Evolutionary conservation across 2,329 filamentous ascomycete species (phyloP), one percentile per base, ranked within the genome.

Genomic region (Davidsoniella virescens): DNA sequence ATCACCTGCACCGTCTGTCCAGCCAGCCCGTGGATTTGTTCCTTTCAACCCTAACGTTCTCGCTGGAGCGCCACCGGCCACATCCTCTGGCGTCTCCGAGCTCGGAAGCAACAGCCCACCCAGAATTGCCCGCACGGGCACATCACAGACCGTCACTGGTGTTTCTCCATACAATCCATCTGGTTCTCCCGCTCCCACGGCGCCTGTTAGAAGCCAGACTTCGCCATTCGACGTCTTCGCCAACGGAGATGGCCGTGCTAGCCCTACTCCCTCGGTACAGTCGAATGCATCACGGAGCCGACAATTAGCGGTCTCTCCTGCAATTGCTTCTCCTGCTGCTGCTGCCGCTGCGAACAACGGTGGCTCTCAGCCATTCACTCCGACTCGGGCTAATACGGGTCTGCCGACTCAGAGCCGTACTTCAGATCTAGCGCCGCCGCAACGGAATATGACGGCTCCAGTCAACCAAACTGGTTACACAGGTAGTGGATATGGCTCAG

Each of bases 361-460:
- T 12, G 38, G 26, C 14, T 49, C 43, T 9, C 37, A 49, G 29
- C 51, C 47, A 20, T 49, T 49, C 8, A 38, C 57, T 38, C 51
- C 57, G 18, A 51, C 51, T 3, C 51, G 52, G 14, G 53, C 54
- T 3, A 50, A 53, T 25, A 58, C 59, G 6, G 18, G 37, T 9
- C 10, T 42, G 5, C 17, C 47, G 2, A n/a, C 44, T 9, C 33
- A 5, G 6, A 33, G 17, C 14, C 44, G 38, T 7, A 44, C 29
- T 6, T 14, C 50, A n/a, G 38, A 33, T 17, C 12, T 38, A 10
- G 61, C 63, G 37, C 57, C 64, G 25, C 67, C 67, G 1, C 64
- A 65, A 54, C 64, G 70, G 47, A 71, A 67, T 50, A 65, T 71
- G 64, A 72, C 70, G 18, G 67, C 65, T 3, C 67, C 67, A 57